Base-by-base conservation (phyloP, 768 basidiomycete genomes). In the Boletellus ananas region DNA sequence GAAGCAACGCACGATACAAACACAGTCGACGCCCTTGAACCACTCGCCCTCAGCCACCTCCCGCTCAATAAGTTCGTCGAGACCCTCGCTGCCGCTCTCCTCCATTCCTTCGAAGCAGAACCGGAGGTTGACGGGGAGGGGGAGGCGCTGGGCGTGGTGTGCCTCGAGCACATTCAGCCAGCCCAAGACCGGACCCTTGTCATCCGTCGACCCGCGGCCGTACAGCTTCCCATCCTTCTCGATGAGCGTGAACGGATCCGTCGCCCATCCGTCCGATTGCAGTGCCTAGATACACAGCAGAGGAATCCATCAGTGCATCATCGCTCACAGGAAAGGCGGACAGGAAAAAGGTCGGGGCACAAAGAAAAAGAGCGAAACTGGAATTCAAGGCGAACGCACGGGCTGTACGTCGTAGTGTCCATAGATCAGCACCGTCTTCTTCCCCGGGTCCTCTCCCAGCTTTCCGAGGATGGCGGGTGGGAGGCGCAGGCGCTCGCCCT, bases 91-190 rank as follows among this genome's bases (percentile, higher is more conserved):
- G 6, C 94, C 94, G 54, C 79, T 86, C 73, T 98, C 95, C 67
- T 98, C 95, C 94, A 96, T 98, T 4, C 90, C 94, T 67, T 98
- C 95, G 59, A 98, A 94, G 75, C 89, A 91, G 74, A 90, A 84
- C 56, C 83, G 81, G 48, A 97, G 70, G 65, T 97, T 96, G 23
- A 97, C 90, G 3, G 94, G 94, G 17, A 95, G 78, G 41, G 81
- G 79, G 38, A 82, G 72, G 20, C 79, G 74, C 33, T 79, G 78
- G 49, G 83, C 73, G 48, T 79, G 71, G 47, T 94, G 92, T 49
- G 90, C 92, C 56, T 94, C 86, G 38, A 95, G 74, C 37, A 92
- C 85, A 62, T 93, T 93, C 50, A 94, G 70, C 91, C 92, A 94
- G 17, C 88, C 91, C 14, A 92, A 69, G 42, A 94, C 76, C 13